Evolutionary conservation across 225 moss, liverwort and hornwort species (phyloP).

Genomic region (Lunularia cruciata): DNA sequence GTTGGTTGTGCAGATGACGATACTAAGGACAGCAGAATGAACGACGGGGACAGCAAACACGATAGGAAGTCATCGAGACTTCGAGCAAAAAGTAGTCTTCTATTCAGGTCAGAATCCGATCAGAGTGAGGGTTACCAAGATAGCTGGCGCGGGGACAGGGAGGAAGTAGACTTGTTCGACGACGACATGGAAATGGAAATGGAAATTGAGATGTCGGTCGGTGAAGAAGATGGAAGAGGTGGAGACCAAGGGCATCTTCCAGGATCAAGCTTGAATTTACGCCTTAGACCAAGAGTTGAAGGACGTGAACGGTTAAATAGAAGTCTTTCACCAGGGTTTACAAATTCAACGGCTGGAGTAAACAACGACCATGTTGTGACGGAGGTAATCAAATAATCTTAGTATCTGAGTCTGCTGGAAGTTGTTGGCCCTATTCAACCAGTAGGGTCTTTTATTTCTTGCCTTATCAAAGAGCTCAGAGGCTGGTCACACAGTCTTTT

Average conservation of each 20-base stretch:
- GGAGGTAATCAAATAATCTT: slow-evolving; percentile 32
- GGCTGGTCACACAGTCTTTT: too few species aligned
- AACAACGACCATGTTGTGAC: slow-evolving; percentile 24
- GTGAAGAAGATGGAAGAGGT: slow-evolving; percentile 72
- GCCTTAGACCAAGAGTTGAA: slow-evolving; percentile 49
- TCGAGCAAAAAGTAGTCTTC: slow-evolving; percentile 71
- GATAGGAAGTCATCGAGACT: slow-evolving; percentile 76
- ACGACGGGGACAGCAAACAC: slow-evolving; percentile 55
- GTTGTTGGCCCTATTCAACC: too few species aligned
- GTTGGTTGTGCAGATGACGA: slow-evolving; percentile 56
- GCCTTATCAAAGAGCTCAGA: too few species aligned
- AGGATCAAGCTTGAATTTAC: slow-evolving; percentile 75
- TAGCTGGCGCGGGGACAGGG: slow-evolving; percentile 60
- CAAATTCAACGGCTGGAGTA: slow-evolving; percentile 28
- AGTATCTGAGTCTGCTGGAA: too few species aligned
- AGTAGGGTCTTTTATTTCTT: too few species aligned
- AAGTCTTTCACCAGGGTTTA: slow-evolving; percentile 28
- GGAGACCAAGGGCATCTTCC: slow-evolving; percentile 51
- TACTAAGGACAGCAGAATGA: slow-evolving; percentile 53
- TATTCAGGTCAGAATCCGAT: slow-evolving; percentile 68
- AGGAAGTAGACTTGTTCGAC: slow-evolving; percentile 68
- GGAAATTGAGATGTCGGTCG: slow-evolving; percentile 87
- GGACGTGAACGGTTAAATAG: slow-evolving; percentile 35
- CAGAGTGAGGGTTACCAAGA: slow-evolving; percentile 60
- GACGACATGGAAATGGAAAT: slow-evolving; percentile 89